Base-by-base conservation (phyloP, 257 asterid genomes). In the Voacanga thouarsii region DNA sequence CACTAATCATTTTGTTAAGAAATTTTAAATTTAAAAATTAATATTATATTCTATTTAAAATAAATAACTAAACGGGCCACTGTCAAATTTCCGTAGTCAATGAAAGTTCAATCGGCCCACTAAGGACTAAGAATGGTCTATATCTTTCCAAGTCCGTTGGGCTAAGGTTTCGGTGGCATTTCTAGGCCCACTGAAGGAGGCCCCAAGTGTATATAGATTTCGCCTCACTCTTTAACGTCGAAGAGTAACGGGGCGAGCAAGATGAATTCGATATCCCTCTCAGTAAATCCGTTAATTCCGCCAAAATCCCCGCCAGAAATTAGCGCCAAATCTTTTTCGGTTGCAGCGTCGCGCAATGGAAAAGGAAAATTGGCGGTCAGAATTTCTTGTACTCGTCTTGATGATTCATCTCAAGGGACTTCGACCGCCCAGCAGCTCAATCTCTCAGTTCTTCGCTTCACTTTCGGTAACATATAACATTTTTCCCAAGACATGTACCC, bases 361-460 rank as follows among this genome's bases (percentile, higher is more conserved):
- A 69, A 44, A 16, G 14, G 49, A 70, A 79, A 44, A 43, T 33
- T 60, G 18, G 55, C 83, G 12, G 37, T 82, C 6, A 77, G 15
- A 77, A 80, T 80, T 80, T 61, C 80, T 65, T 87, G 93, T 79
- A 82, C 85, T 28, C 70, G 84, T 49, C 63, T 57, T 19, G 85
- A 84, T 55, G 74, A 82, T 23, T 75, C 89, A 66, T 67, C 83
- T 24, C 77, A 83, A 80, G 84, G 75, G 72, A 66, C 51, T 84
- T 33, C 88, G 83, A 6, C 89, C 59, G 55, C 87, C 64, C 83
- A 88, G 43, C 94, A 87, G 83, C 90, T 89, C 77, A 90, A 95
- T 67, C 95, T 95, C 82, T 93, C 98, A 4, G 97, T 91, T 83
- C 97, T 95, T 83, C 97, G 98, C 86, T 95, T 95, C 86, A 95